Base-by-base conservation (phyloP, 2,329 filamentous ascomycete species). In the Periglandula ipomoeae region DNA sequence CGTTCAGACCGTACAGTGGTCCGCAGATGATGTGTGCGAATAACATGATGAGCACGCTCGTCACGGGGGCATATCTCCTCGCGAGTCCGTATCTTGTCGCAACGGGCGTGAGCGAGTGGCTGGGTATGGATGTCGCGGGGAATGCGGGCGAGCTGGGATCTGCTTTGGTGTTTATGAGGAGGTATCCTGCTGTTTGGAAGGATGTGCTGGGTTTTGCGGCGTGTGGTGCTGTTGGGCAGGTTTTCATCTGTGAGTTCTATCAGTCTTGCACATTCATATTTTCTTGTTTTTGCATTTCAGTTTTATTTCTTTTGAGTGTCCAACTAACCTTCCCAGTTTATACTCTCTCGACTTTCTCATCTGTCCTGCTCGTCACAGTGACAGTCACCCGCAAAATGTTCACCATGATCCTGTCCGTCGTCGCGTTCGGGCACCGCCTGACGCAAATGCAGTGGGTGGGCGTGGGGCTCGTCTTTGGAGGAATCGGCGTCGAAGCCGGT, bases 1-100 rank as follows among this genome's bases (percentile, higher is more conserved):
- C 80, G 6, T 95, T 89, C 69, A 81, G 81, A 55, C 82, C 84
- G 13, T 96, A 93, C 65, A 81, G 82, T 3, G 93, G 93, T 9
- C 89, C 91, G 51, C 93, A 98, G 76, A 98, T 98, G 93, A 98
- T 98, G 93, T 94, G 90, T 64, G 90, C 91, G 35, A 89, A 96
- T 68, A 98, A 97, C 65, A 72, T 95, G 49, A 85, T 97, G 67
- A 85, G 81, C 58, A 91, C 89, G 3, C 62, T 82, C 42, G 73
- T 97, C 49, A 97, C 90, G 3, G 74, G 79, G 19, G 62, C 70
- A 0, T 97, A 95, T 61, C 79, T 98, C 40, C 55, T 91, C 17
- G 61, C 89, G 19, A 86, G 83, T 58, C 93, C 93, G 0, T 88
- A 84, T 70, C 67, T 96, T n/a, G 85, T 85, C 0, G 72, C 76